phyloP scores from a whole-genome alignment of 2,329 filamentous ascomycete species.

The Fusarium clavum region DNA sequence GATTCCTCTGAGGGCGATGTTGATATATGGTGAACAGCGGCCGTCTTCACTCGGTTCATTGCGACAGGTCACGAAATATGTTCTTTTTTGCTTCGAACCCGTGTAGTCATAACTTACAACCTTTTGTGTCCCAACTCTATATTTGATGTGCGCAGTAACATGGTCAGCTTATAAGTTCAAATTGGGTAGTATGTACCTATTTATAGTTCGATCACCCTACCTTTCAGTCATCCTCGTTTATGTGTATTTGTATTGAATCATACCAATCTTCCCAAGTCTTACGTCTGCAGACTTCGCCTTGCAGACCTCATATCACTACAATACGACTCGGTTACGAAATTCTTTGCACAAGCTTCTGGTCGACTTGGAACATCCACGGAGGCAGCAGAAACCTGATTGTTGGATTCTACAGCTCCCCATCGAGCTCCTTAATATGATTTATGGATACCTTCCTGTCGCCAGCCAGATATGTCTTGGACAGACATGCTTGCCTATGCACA shows the following conservation, averaged over 20 bases:
- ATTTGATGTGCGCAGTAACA: no score
- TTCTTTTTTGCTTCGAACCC: not conserved
- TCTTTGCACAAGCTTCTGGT: rapidly evolving
- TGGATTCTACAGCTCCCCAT: slow-evolving; percentile 1
- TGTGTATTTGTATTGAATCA: not conserved
- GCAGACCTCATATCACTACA: not conserved
- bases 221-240: not conserved
- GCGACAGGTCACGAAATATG: not conserved
- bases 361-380: not conserved
- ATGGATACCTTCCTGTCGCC: not conserved
- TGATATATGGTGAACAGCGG: not conserved
- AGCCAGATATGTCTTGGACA: slow-evolving; percentile 1
- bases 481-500: not conserved
- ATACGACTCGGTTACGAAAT: not conserved
- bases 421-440: not conserved
- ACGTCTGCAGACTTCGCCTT: no score
- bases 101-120: not conserved
- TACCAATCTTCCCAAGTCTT: not conserved
- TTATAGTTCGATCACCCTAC: not conserved
- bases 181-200: not conserved
- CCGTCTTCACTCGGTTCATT: not conserved
- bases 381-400: not conserved
- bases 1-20: not conserved
- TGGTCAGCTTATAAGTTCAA: not conserved
- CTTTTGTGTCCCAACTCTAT: not conserved